Evolutionary conservation across 371 early-diverging fungal genomes (phyloP).

Genomic region (Rhizoclosmatium hyalinum): DNA sequence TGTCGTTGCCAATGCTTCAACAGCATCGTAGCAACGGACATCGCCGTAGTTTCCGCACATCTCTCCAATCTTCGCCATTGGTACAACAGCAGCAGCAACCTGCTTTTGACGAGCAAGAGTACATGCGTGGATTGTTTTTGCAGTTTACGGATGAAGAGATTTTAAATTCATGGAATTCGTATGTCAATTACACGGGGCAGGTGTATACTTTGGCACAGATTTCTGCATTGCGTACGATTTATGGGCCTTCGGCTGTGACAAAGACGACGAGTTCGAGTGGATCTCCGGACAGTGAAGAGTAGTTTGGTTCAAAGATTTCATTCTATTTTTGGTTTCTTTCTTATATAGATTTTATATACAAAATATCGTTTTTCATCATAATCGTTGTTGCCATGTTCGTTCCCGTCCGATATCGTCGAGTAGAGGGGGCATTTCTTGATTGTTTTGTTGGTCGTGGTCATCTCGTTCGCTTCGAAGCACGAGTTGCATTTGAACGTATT

Average conservation of each 20-base stretch:
- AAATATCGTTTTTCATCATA: background rate
- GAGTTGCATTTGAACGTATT: no score
- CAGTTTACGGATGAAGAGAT: conserved; percentile 28
- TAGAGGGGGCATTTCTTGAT: no score
- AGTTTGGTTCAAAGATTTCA: background rate
- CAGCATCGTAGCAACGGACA: background rate
- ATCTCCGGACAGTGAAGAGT: background rate
- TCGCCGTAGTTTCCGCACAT: background rate
- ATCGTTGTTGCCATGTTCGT: no score
- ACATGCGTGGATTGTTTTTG: conserved; percentile 25
- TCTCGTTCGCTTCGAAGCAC: no score
- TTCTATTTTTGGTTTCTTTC: background rate
- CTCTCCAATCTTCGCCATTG: background rate
- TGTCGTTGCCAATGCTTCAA: background rate
- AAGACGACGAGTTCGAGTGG: background rate
- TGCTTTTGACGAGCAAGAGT: conserved; percentile 18
- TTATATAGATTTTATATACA: background rate
- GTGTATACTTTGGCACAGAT: conserved; percentile 24
- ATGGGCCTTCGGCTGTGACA: background rate
- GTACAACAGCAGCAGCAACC: background rate
- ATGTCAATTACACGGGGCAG: conserved; percentile 26
- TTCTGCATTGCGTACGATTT: conserved; percentile 19
- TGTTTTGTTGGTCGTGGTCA: no score
- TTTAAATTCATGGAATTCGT: conserved; percentile 27
- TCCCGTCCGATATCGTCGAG: no score